phyloP scores from a whole-genome alignment of 129 eudicot species.

The Smallanthus sonchifolius region DNA sequence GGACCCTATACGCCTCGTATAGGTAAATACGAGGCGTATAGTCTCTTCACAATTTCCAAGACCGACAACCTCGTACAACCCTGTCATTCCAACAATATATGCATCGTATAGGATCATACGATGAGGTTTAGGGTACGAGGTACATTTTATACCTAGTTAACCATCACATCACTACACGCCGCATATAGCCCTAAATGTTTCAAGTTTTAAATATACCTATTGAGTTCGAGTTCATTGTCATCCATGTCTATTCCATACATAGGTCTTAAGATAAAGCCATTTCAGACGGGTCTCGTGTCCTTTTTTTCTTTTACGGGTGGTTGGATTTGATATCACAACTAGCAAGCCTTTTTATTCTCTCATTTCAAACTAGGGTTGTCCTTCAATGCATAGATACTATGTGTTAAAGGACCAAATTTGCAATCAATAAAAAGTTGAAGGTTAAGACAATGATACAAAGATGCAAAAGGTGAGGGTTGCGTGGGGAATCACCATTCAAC shows the following conservation, averaged over 20 bases:
- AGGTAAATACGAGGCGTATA: too few species aligned
- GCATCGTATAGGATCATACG: too few species aligned
- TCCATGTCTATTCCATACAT: background rate
- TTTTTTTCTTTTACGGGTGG: slow-evolving; percentile 12
- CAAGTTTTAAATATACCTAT: too few species aligned
- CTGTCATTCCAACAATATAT: too few species aligned
- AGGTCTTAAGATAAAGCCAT: slow-evolving; percentile 9
- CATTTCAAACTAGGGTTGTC: background rate
- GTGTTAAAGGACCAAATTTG: slow-evolving; percentile 5
- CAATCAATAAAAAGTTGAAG: slow-evolving; percentile 2
- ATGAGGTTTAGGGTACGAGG: too few species aligned
- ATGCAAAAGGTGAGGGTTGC: slow-evolving; percentile 6
- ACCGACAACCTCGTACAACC: too few species aligned
- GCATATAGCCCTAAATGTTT: too few species aligned
- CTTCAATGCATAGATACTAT: background rate
- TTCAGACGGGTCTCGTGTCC: slow-evolving; percentile 10
- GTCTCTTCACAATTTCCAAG: too few species aligned
- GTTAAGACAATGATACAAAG: background rate
- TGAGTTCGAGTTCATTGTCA: too few species aligned
- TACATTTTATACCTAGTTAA: too few species aligned
- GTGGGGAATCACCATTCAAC: background rate
- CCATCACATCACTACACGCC: too few species aligned
- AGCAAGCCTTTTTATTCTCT: background rate
- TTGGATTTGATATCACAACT: slow-evolving; percentile 10
- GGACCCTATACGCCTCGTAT: too few species aligned